phyloP scores from a whole-genome alignment of 768 basidiomycete species.

The Pisolithus sp. region DNA sequence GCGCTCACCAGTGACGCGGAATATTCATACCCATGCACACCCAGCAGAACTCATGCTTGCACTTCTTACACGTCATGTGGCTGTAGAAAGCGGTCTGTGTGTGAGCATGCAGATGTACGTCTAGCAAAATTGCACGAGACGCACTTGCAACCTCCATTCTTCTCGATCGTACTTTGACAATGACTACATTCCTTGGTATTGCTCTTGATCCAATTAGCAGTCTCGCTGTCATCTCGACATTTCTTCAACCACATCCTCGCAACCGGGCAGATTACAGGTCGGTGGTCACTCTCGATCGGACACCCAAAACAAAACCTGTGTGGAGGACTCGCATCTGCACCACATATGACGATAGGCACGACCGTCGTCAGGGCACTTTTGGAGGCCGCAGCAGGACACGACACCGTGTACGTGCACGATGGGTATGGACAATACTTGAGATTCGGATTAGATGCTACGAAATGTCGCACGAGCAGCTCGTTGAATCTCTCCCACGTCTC shows the following conservation, averaged over 20 bases:
- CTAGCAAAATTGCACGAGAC: conserved; percentile 74
- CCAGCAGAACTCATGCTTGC: conserved; percentile 99
- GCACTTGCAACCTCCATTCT: conserved; percentile 99
- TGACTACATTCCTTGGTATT: conserved; percentile 98
- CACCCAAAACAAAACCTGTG: conserved; percentile 97
- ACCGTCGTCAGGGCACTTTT: conserved; percentile 67
- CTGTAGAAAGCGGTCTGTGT: conserved; percentile 34
- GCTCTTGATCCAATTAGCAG: conserved; percentile 99
- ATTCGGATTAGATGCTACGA: conserved; percentile 74
- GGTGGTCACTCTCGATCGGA: conserved; percentile 79
- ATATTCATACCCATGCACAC: conserved; percentile 82
- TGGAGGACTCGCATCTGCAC: conserved; percentile 47
- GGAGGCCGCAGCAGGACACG: conserved; percentile 75
- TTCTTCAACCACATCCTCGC: conserved; percentile 95
- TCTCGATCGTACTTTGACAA: conserved; percentile 98
- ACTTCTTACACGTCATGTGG: conserved; percentile 99
- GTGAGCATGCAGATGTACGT: conserved; percentile 33
- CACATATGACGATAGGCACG: conserved; percentile 87
- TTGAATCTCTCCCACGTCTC: conserved; percentile 67
- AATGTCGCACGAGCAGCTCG: conserved; percentile 84
- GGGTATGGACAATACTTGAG: conserved; percentile 96
- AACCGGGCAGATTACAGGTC: conserved; percentile 83
- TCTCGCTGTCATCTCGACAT: conserved; percentile 96
- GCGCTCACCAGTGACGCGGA: no score
- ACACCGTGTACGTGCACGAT: conserved; percentile 89